phyloP scores from a whole-genome alignment of 257 asterid genomes.

The Euphrasia confusa region DNA sequence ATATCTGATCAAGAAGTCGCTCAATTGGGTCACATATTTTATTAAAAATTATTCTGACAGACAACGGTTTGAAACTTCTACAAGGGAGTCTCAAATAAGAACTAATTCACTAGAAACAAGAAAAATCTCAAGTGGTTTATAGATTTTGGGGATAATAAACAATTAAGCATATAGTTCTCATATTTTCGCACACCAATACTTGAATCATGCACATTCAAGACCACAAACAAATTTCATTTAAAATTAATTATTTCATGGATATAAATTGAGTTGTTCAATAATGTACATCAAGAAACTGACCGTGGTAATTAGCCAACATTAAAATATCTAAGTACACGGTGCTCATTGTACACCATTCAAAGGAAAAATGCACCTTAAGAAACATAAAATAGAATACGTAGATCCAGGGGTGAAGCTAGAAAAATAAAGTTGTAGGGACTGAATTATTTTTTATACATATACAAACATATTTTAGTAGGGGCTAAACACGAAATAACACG shows the following conservation, averaged over 20 bases:
- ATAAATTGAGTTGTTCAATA: neutral
- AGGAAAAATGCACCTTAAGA: neutral
- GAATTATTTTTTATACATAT: no score
- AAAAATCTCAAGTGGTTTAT: slow-evolving; percentile 5
- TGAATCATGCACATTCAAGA: no score
- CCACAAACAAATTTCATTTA: no score
- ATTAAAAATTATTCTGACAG: slow-evolving; percentile 8
- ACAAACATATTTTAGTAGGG: no score
- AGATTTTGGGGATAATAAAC: neutral
- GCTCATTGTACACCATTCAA: neutral
- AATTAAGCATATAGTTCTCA: neutral
- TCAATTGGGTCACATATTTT: slow-evolving; percentile 1
- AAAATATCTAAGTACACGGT: neutral
- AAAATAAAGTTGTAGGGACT: no score
- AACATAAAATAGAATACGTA: neutral
- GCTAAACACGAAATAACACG: no score
- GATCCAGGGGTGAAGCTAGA: no score
- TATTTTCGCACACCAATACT: no score
- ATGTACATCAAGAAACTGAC: neutral
- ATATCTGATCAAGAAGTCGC: slow-evolving; percentile 6
- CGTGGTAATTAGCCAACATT: neutral
- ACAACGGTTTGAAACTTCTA: slow-evolving; percentile 6
- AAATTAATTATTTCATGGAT: neutral
- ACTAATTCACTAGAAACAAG: slow-evolving; percentile 9
- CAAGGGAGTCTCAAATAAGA: slow-evolving; percentile 1